Percentiles rank a stretch among this genome's conserved stretches.
Conservation (phyloP, 2,329 filamentous ascomycete species). For the Elsinoe necatrix region DNA sequence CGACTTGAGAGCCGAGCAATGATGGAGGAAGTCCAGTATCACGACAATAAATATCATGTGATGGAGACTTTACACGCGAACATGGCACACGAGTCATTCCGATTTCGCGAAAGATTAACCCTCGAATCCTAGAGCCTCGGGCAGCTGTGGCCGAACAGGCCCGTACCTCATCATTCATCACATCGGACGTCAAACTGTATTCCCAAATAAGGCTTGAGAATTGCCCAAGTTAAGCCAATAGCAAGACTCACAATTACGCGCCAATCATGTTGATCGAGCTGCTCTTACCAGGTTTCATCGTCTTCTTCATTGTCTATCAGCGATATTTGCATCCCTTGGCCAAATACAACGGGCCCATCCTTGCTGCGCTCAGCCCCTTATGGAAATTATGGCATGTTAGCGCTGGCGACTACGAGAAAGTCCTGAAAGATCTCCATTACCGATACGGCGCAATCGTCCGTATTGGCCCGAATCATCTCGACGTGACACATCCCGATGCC, state of each 20-base stretch:
- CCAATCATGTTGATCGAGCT: conserved; percentile 2
- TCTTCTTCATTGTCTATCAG: conserved; percentile 22
- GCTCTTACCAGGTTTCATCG: neutral
- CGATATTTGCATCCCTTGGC: conserved; percentile 21
- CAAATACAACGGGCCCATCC: conserved; percentile 22
- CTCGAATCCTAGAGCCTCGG: neutral
- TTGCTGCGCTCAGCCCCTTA: conserved; percentile 14
- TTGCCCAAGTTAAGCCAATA: no score
- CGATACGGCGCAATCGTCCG: neutral
- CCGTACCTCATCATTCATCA: neutral
- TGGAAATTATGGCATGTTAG: conserved; percentile 10
- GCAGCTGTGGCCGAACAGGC: neutral
- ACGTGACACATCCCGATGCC: neutral
- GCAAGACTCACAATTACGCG: no score
- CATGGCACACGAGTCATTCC: neutral
- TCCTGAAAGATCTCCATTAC: neutral
- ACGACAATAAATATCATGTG: no score
- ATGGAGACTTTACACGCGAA: no score
- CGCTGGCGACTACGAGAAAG: neutral
- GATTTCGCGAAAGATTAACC: no score
- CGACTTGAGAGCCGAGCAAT: no score
- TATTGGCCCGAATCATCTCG: conserved; percentile 6
- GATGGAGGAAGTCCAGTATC: no score
- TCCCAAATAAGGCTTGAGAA: no score
- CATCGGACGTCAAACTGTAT: neutral